Evolutionary conservation across 2,329 filamentous ascomycete genomes (phyloP).

Genomic region (Mycosphaerella sp.): DNA sequence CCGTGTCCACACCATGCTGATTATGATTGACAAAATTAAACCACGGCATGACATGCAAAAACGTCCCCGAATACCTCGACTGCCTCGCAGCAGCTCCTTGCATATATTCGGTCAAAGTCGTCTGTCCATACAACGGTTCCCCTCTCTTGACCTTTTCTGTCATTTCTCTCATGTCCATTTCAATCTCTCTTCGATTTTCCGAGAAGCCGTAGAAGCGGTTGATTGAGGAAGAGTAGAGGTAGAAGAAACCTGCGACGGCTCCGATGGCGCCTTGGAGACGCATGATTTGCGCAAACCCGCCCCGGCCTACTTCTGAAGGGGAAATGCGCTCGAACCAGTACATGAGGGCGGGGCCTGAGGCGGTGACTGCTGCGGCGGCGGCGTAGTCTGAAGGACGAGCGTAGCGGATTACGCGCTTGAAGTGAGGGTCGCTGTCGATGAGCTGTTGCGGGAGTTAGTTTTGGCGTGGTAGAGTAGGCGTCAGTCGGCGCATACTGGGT

Average conservation of each 20-base stretch:
- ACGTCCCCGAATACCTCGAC: conserved; percentile 82
- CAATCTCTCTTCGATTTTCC: conserved; percentile 85
- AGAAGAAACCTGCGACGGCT: conserved; percentile 69
- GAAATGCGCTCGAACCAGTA: conserved; percentile 74
- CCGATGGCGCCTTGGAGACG: conserved; percentile 70
- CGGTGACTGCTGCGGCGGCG: conserved; percentile 60
- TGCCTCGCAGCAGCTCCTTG: conserved; percentile 90
- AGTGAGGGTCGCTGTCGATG: conserved; percentile 97
- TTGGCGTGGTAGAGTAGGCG: not conserved
- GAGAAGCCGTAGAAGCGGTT: conserved; percentile 89
- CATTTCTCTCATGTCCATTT: conserved; percentile 99
- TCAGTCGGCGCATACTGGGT: conserved; percentile 56
- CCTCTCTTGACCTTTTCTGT: conserved; percentile 91
- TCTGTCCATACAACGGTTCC: conserved; percentile 80
- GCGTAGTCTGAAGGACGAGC: conserved; percentile 78
- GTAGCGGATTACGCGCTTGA: conserved; percentile 84
- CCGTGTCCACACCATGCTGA: conserved; percentile 93
- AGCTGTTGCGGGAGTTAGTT: conserved; percentile 54
- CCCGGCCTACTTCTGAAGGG: conserved; percentile 76
- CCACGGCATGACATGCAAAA: conserved; percentile 83
- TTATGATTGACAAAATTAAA: conserved; percentile 98
- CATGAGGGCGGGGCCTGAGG: conserved; percentile 68
- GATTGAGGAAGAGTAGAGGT: conserved; percentile 76
- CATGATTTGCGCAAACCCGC: conserved; percentile 77
- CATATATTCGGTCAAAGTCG: conserved; percentile 73